Conservation (phyloP, 768 basidiomycete species). For the Mycena epipterygia region DNA sequence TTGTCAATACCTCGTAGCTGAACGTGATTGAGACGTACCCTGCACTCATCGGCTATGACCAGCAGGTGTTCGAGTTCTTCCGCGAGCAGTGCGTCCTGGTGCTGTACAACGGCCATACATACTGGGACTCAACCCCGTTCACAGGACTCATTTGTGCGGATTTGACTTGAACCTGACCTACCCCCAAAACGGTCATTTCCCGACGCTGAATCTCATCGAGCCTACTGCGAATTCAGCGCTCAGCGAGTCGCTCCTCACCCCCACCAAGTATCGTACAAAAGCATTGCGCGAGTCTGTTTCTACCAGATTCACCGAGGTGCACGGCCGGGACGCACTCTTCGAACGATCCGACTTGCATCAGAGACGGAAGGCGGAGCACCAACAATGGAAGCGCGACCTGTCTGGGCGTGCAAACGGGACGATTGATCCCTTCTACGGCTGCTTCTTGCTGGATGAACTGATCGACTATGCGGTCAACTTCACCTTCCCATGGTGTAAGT, state of each 20-base stretch:
- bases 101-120: conserved; percentile 8
- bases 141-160: conserved; percentile 59
- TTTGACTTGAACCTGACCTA: conserved; percentile 64
- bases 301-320: conserved; percentile 12
- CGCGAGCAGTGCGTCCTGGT: conserved; percentile 56
- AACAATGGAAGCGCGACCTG: conserved; percentile 42
- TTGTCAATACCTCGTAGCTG: conserved; percentile 1
- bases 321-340: conserved; percentile 14
- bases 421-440: conserved; percentile 56
- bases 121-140: not conserved
- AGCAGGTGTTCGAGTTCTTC: conserved; percentile 61
- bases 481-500: conserved; percentile 52
- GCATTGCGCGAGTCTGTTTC: conserved; percentile 16
- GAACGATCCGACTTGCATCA: conserved; percentile 19
- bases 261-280: conserved; percentile 12
- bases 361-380: conserved; percentile 6
- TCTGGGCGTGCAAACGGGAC: conserved; percentile 52
- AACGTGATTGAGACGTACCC: conserved; percentile 52
- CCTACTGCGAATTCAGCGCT: conserved; percentile 6
- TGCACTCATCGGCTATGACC: conserved; percentile 66
- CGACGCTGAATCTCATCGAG: conserved; percentile 16
- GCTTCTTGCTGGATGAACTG: conserved; percentile 62
- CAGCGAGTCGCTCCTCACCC: conserved; percentile 19
- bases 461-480: conserved; percentile 67
- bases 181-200: conserved; percentile 58